Conservation (phyloP, 345 rosid genomes). For the Aquilaria sinensis region DNA sequence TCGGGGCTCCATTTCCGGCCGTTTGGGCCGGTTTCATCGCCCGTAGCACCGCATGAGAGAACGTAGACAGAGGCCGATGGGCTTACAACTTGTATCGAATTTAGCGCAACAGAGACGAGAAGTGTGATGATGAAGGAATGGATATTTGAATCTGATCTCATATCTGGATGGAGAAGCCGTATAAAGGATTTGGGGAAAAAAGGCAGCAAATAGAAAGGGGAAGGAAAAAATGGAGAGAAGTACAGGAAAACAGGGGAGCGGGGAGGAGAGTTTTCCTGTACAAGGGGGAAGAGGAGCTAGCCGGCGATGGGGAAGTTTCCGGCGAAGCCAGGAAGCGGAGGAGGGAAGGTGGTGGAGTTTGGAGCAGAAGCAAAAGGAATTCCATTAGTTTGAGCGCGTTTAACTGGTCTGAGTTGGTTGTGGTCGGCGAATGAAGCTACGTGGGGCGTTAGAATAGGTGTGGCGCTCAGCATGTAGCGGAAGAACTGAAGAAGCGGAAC, state of each 20-base stretch:
- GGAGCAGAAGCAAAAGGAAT: background rate
- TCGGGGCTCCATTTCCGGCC: constrained; percentile 45
- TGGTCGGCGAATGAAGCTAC: background rate
- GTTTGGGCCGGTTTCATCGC: constrained; percentile 22
- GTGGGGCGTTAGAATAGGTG: constrained; percentile 12
- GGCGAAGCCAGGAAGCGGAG: background rate
- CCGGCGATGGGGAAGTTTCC: background rate
- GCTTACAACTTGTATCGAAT: constrained; percentile 9
- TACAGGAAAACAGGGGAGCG: constrained; percentile 1
- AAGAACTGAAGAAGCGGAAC: background rate
- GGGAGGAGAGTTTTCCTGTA: constrained; percentile 3
- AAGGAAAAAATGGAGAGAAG: constrained; percentile 4
- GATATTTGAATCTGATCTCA: constrained; percentile 16
- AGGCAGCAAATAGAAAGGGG: background rate
- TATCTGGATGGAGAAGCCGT: constrained; percentile 1
- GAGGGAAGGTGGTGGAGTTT: no score
- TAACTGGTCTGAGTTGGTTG: background rate
- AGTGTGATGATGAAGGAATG: constrained; percentile 7
- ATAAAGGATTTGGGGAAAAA: background rate
- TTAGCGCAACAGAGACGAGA: constrained; percentile 5
- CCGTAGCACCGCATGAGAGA: constrained; percentile 38
- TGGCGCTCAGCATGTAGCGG: constrained; percentile 17
- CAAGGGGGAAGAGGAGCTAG: background rate
- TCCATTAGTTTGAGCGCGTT: background rate
- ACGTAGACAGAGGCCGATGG: constrained; percentile 13